Evolutionary conservation across 2,329 filamentous ascomycete species (phyloP), one percentile per base, ranked within the genome.

Genomic region (Pseudocercospora musae): DNA sequence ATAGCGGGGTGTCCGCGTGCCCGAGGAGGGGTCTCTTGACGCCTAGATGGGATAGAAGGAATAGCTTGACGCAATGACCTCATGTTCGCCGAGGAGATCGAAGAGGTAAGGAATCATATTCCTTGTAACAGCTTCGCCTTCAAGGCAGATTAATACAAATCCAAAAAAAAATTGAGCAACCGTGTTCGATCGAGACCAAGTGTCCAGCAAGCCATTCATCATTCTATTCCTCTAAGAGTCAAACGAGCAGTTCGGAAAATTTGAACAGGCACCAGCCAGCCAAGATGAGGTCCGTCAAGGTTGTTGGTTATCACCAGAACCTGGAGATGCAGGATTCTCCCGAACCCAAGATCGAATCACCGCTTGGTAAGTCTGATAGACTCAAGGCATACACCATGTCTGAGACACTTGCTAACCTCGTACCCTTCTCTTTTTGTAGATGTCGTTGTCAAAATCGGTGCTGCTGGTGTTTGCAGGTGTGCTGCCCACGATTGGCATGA

Each of bases 371-470:
- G 23, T 25, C n/a, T 25, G 23, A 25, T 25, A 6, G 23, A 6
- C 23, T 6, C 3, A 25, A 25, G 23, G 23, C 23, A 25, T 25
- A 25, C 23, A 25, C 23, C 23, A 25, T 25, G 23, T 25, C 23
- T 25, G 23, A 25, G 23, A 25, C 23, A 25, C 6, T 25, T 25
- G 23, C 23, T 25, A 3, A 25, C 23, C 23, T 25, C 23, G 23
- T 25, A 25, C 6, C 23, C 6, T 25, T 25, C 23, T 3, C 23
- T 25, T 25, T 25, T 25, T 25, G n/a, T 70, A 9, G 68, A 70
- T 53, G 69, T 71, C 7, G 68, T 71, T 31, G 69, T 71, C 40
- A 71, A 69, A 60, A 70, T 71, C 25, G 69, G 69, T 8, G 69
- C 69, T 25, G 69, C 69, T n/a, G 69, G 69, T 3, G 67, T 70